Evolutionary conservation across 768 basidiomycete species (phyloP).

Genomic region (Sporobolomyces phaffii): DNA sequence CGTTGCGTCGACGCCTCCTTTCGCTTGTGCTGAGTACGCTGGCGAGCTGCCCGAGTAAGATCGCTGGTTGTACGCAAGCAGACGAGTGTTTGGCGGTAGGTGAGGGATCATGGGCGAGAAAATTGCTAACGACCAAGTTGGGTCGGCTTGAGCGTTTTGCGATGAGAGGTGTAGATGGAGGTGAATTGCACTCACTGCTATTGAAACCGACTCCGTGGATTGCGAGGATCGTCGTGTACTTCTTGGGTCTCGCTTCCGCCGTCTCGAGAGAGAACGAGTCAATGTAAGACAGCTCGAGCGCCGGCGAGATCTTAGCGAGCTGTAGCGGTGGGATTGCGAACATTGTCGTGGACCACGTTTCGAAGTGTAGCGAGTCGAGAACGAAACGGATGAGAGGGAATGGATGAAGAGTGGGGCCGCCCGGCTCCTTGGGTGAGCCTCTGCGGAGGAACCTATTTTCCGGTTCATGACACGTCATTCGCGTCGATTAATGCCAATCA

Average conservation of each 20-base stretch:
- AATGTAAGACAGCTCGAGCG: slow-evolving; percentile 10
- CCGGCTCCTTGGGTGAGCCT: too few species aligned
- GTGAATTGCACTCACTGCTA: slow-evolving; percentile 6
- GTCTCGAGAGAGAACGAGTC: slow-evolving; percentile 11
- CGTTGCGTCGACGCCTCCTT: slow-evolving; percentile 18
- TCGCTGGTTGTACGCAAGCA: slow-evolving; percentile 35
- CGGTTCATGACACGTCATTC: too few species aligned
- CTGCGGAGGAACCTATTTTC: too few species aligned
- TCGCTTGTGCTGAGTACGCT: neutral
- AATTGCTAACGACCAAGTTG: slow-evolving; percentile 14
- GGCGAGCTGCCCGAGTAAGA: slow-evolving; percentile 24
- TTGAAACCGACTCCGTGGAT: slow-evolving; percentile 37
- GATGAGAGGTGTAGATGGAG: neutral
- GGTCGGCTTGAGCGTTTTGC: neutral
- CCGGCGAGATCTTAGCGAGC: neutral
- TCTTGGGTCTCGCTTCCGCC: neutral
- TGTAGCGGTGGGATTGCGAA: neutral
- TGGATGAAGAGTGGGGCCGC: too few species aligned
- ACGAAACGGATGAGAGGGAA: too few species aligned
- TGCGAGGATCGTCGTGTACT: slow-evolving; percentile 23
- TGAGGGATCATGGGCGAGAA: slow-evolving; percentile 30
- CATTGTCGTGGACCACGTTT: neutral
- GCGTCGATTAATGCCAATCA: too few species aligned
- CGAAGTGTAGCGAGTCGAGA: too few species aligned
- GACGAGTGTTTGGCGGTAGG: slow-evolving; percentile 13